Evolutionary conservation across 805 yeast species (phyloP).

Genomic region (Ogataea minuta): DNA sequence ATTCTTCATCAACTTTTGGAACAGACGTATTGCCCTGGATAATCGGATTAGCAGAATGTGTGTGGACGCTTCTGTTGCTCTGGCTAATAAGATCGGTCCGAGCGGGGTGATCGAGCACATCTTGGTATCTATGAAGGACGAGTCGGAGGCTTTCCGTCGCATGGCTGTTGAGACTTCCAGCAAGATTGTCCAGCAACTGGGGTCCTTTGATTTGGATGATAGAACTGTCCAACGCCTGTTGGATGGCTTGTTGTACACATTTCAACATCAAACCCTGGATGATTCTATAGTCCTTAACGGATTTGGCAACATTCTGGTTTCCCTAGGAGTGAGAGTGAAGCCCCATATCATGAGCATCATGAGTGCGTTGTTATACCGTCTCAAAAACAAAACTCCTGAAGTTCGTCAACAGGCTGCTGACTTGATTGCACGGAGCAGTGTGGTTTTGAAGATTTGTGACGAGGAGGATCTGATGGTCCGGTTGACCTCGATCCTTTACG

Average conservation of each 20-base stretch:
- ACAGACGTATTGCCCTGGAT: constrained; percentile 74
- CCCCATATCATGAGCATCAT: constrained; percentile 74
- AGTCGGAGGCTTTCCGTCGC: constrained; percentile 71
- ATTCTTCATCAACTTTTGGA: constrained; percentile 77
- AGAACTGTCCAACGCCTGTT: constrained; percentile 61
- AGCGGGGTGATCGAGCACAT: constrained; percentile 56
- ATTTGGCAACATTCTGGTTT: constrained; percentile 59
- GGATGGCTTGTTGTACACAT: constrained; percentile 78
- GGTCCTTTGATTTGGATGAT: constrained; percentile 60
- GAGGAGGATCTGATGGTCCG: constrained; percentile 63
- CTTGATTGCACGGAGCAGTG: constrained; percentile 62
- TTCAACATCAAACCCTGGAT: constrained; percentile 70
- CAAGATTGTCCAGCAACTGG: constrained; percentile 48
- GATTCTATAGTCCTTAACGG: constrained; percentile 56
- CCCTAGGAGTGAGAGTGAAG: constrained; percentile 61
- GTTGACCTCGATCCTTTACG: constrained; percentile 75
- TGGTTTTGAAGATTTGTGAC: constrained; percentile 61
- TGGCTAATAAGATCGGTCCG: constrained; percentile 69
- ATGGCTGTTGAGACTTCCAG: constrained; percentile 76
- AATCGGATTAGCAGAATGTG: constrained; percentile 55
- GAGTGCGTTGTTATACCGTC: constrained; percentile 66
- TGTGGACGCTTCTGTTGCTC: constrained; percentile 64
- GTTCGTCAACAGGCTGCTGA: constrained; percentile 85
- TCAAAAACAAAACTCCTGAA: constrained; percentile 67
- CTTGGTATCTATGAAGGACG: constrained; percentile 67